Evolutionary conservation across 2,329 filamentous ascomycete species (phyloP).

Genomic region (Magnaporthiopsis poae): DNA sequence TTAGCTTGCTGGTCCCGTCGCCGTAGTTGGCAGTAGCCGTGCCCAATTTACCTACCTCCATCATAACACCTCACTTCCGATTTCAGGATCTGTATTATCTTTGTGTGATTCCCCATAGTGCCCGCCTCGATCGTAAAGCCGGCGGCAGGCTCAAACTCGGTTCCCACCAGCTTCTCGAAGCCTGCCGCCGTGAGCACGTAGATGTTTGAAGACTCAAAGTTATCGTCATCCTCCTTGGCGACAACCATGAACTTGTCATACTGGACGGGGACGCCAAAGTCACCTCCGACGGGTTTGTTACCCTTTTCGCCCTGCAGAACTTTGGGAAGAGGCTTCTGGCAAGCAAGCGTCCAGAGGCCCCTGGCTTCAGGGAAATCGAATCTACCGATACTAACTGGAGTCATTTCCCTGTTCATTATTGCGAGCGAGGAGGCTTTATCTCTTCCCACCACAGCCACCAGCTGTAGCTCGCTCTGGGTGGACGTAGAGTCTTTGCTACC

Average conservation of each 20-base stretch:
- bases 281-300: neutral
- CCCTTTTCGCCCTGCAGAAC: slow-evolving; percentile 43
- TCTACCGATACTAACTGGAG: slow-evolving; percentile 59
- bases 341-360: slow-evolving; percentile 71
- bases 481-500: slow-evolving; percentile 27
- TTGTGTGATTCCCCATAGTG: slow-evolving; percentile 66
- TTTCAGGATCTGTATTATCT: slow-evolving; percentile 78
- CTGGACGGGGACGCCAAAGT: slow-evolving; percentile 39
- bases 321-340: slow-evolving; percentile 57
- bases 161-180: slow-evolving; percentile 66
- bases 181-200: slow-evolving; percentile 64
- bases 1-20: neutral
- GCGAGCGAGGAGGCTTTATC: slow-evolving; percentile 61
- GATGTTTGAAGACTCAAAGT: slow-evolving; percentile 67
- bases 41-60: slow-evolving; percentile 51
- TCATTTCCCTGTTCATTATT: slow-evolving; percentile 67
- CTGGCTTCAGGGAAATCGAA: slow-evolving; percentile 64
- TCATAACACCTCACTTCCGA: slow-evolving; percentile 87
- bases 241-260: slow-evolving; percentile 77
- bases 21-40: neutral
- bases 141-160: slow-evolving; percentile 85
- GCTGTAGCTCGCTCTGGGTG: slow-evolving; percentile 47
- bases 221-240: slow-evolving; percentile 58
- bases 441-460: slow-evolving; percentile 53
- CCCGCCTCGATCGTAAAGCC: slow-evolving; percentile 80